Evolutionary conservation across 2,329 filamentous ascomycete genomes (phyloP).

Genomic region (Drechslerella dactyloides): DNA sequence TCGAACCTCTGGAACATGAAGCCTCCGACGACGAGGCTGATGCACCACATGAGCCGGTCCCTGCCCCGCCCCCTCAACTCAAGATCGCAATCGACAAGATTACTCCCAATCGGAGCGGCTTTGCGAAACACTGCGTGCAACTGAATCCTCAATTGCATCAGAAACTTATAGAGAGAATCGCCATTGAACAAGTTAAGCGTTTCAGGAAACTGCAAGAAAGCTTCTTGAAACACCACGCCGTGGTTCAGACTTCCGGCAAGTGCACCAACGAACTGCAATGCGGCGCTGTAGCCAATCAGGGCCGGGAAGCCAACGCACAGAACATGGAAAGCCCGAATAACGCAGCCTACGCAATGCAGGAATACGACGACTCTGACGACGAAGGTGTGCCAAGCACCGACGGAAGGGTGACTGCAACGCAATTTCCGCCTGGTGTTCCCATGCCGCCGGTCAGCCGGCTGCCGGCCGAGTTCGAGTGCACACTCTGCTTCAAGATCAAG

Average conservation of each 20-base stretch:
- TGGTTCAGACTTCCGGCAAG: conserved; percentile 58
- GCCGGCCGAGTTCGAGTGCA: conserved; percentile 88
- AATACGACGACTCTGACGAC: conserved; percentile 64
- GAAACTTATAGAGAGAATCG: conserved; percentile 78
- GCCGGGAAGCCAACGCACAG: conserved; percentile 42
- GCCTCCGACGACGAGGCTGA: conserved; percentile 70
- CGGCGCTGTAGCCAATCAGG: conserved; percentile 55
- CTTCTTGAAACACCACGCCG: conserved; percentile 73
- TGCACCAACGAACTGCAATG: conserved; percentile 56
- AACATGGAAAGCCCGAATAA: conserved; percentile 63
- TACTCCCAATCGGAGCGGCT: conserved; percentile 75
- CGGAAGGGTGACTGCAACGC: conserved; percentile 71
- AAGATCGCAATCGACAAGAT: conserved; percentile 67
- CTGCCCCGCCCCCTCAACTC: conserved; percentile 58
- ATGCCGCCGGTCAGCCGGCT: conserved; percentile 77
- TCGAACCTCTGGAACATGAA: conserved; percentile 63
- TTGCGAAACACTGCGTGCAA: conserved; percentile 73
- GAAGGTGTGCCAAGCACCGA: conserved; percentile 65
- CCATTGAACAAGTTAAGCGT: conserved; percentile 77
- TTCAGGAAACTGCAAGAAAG: conserved; percentile 77
- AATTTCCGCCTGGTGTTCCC: conserved; percentile 82
- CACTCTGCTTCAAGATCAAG: conserved; percentile 82
- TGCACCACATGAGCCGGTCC: conserved; percentile 68
- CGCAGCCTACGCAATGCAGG: conserved; percentile 56
- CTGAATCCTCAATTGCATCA: conserved; percentile 75